phyloP scores from a whole-genome alignment of 2,329 filamentous ascomycete genomes.

The Aspergillus viridinutans region DNA sequence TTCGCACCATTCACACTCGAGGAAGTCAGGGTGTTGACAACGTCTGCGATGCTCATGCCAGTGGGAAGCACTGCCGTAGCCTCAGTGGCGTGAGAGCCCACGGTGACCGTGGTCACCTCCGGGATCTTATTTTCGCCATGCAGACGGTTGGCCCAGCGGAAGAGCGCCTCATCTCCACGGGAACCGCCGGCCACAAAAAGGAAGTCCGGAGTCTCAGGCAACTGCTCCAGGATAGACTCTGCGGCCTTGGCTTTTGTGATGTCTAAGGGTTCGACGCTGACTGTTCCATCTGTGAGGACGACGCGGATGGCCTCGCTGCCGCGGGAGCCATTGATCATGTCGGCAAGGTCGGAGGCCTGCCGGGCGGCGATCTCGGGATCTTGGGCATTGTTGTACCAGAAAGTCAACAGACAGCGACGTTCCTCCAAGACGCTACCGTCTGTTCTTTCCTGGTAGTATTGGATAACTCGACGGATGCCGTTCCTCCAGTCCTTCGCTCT shows the following conservation, averaged over 20 bases:
- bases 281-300: slow-evolving; percentile 71
- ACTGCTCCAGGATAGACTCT: slow-evolving; percentile 60
- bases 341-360: slow-evolving; percentile 83
- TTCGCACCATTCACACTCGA: slow-evolving; percentile 5
- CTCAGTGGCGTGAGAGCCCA: slow-evolving; percentile 79
- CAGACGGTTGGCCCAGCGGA: slow-evolving; percentile 85
- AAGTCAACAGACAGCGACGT: slow-evolving; percentile 77
- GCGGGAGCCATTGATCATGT: slow-evolving; percentile 89
- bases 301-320: slow-evolving; percentile 78
- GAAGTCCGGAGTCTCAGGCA: slow-evolving; percentile 69
- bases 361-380: slow-evolving; percentile 70
- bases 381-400: slow-evolving; percentile 76
- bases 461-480: slow-evolving; percentile 74
- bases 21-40: slow-evolving; percentile 15
- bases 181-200: slow-evolving; percentile 84
- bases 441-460: slow-evolving; percentile 84
- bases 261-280: slow-evolving; percentile 78
- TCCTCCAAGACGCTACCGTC: slow-evolving; percentile 83
- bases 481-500: slow-evolving; percentile 73
- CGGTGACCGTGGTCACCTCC: slow-evolving; percentile 74
- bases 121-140: slow-evolving; percentile 53
- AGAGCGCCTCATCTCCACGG: slow-evolving; percentile 83
- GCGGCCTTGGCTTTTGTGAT: slow-evolving; percentile 83
- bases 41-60: slow-evolving; percentile 70
- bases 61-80: slow-evolving; percentile 77